Conservation (phyloP, 2,329 filamentous ascomycete species). For the Apiospora aurea region DNA sequence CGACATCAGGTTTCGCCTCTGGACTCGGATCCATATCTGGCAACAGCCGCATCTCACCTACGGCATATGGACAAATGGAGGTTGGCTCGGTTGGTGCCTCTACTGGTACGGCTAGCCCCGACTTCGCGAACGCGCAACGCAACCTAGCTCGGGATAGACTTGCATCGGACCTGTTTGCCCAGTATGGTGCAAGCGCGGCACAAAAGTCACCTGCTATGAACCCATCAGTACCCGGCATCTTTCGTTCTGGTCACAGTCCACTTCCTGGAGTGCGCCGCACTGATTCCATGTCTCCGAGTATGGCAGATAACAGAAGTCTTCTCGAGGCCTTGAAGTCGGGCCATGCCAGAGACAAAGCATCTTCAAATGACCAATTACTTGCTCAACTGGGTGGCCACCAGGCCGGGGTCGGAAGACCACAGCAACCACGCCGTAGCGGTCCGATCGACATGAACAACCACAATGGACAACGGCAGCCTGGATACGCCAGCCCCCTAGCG, state of each 20-base stretch:
- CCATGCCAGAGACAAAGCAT: neutral
- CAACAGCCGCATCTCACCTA: conserved; percentile 7
- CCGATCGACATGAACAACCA: neutral
- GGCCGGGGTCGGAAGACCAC: neutral
- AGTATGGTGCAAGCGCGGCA: conserved; percentile 24
- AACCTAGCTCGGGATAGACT: conserved; percentile 27
- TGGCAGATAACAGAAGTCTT: conserved; percentile 2
- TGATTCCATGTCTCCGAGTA: neutral
- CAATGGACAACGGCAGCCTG: neutral
- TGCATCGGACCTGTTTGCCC: conserved; percentile 25
- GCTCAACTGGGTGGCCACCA: neutral
- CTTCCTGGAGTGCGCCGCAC: conserved; percentile 5
- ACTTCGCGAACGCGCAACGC: conserved; percentile 23
- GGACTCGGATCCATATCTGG: neutral
- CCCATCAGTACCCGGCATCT: neutral
- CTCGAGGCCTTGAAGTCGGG: conserved; percentile 11
- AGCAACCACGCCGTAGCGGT: neutral
- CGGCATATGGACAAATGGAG: neutral
- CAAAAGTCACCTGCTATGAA: neutral
- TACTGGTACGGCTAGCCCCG: conserved; percentile 8
- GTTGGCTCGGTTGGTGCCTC: neutral
- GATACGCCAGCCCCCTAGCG: conserved; percentile 9
- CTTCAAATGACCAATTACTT: neutral
- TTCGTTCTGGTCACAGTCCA: neutral
- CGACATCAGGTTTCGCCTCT: conserved; percentile 23